phyloP scores from a whole-genome alignment of 352 stramenopile species.

The Pythium graminicola region DNA sequence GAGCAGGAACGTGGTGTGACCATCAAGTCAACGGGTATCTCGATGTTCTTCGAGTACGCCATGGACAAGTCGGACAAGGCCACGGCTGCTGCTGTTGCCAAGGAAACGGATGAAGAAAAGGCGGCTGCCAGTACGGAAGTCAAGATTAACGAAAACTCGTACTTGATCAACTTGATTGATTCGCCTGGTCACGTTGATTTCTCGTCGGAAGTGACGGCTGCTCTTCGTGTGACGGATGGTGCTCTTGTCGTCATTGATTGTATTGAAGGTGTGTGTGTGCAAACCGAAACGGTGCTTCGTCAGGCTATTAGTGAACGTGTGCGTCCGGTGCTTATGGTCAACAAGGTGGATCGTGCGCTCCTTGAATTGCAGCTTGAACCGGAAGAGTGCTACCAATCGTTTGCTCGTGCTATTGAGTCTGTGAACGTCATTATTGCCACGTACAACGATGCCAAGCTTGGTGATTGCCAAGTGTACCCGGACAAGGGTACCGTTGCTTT shows the following conservation, averaged over 20 bases:
- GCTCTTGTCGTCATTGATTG: conserved; percentile 92
- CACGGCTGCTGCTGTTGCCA: conserved; percentile 51
- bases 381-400: conserved; percentile 97
- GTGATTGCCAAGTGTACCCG: conserved; percentile 80
- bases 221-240: conserved; percentile 97
- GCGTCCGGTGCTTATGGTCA: conserved; percentile 98
- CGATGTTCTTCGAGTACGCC: conserved; percentile 99
- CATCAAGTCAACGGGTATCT: conserved; percentile 99
- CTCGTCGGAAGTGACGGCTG: conserved; percentile 97
- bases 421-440: conserved; percentile 91
- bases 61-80: conserved; percentile 90
- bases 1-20: conserved; percentile 98
- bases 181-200: conserved; percentile 99
- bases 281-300: conserved; percentile 98
- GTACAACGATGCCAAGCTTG: conserved; percentile 38
- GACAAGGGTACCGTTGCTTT: conserved; percentile 97
- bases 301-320: conserved; percentile 99
- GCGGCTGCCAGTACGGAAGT: conserved; percentile 96
- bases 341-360: conserved; percentile 98
- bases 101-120: conserved; percentile 43
- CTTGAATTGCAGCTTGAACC: conserved; percentile 98
- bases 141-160: conserved; percentile 86
- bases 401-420: conserved; percentile 95
- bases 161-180: conserved; percentile 99
- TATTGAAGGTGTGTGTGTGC: conserved; percentile 94